phyloP scores from a whole-genome alignment of 75 land plant species.

The Cryptomeria japonica region DNA sequence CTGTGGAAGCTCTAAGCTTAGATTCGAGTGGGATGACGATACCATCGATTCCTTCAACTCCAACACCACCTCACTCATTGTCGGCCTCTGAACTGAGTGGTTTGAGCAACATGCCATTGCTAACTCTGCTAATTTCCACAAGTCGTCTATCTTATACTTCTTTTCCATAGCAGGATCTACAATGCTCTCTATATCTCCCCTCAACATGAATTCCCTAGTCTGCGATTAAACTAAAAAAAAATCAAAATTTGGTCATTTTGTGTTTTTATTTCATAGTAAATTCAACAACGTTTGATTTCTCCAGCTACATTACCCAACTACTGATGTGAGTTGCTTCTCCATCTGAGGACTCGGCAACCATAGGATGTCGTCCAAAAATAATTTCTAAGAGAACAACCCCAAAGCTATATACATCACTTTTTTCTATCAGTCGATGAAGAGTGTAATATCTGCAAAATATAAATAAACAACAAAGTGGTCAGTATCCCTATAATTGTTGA shows the following conservation, averaged over 20 bases:
- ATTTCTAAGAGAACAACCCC: neutral
- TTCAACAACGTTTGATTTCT: too few relatives aligned
- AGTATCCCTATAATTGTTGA: too few relatives aligned
- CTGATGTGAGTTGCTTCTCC: neutral
- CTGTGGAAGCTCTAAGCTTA: too few relatives aligned
- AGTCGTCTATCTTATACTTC: too few relatives aligned
- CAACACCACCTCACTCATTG: too few relatives aligned
- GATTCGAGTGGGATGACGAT: too few relatives aligned
- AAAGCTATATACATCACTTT: neutral
- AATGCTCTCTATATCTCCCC: neutral
- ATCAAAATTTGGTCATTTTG: neutral
- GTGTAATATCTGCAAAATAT: neutral
- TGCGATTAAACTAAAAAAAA: neutral
- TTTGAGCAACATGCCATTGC: too few relatives aligned
- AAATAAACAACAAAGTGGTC: neutral
- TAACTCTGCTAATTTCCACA: too few relatives aligned
- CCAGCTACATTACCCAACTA: neutral
- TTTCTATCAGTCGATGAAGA: neutral
- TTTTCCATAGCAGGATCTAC: too few relatives aligned
- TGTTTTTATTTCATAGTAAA: too few relatives aligned
- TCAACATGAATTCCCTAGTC: neutral
- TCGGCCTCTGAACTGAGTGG: too few relatives aligned
- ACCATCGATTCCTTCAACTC: too few relatives aligned
- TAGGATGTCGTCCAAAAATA: neutral
- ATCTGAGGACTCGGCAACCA: neutral